Evolutionary conservation across 2,329 filamentous ascomycete species (phyloP).

Genomic region (Acrocalymma vagum): DNA sequence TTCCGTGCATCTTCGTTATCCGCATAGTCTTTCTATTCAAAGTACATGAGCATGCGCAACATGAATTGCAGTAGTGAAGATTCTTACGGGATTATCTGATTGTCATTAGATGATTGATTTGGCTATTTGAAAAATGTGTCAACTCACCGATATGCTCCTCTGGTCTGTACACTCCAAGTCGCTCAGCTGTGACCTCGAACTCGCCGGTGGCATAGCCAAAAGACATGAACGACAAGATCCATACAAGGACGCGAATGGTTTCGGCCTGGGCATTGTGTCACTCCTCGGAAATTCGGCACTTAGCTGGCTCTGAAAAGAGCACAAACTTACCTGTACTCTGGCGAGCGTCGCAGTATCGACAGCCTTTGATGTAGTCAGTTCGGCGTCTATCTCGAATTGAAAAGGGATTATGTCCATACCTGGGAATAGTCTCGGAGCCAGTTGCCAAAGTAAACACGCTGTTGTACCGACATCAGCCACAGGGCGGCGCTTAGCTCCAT

Average conservation of each 20-base stretch:
- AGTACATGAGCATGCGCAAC: not conserved
- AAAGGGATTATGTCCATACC: slow-evolving; percentile 48
- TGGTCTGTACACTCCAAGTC: slow-evolving; percentile 58
- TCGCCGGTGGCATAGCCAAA: slow-evolving; percentile 66
- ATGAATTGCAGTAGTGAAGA: too few relatives aligned
- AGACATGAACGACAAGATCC: slow-evolving; percentile 64
- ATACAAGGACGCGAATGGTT: slow-evolving; percentile 63
- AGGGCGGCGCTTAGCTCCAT: not conserved
- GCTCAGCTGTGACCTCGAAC: slow-evolving; percentile 64
- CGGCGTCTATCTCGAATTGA: slow-evolving; percentile 42
- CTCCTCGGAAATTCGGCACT: slow-evolving; percentile 22
- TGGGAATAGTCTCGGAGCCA: slow-evolving; percentile 63
- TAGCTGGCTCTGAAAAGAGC: not conserved
- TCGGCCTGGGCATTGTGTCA: slow-evolving; percentile 51
- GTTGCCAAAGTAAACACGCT: slow-evolving; percentile 56
- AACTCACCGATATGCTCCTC: slow-evolving; percentile 63
- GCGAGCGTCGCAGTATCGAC: slow-evolving; percentile 64
- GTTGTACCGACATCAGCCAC: slow-evolving; percentile 24
- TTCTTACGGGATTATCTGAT: slow-evolving; percentile 25
- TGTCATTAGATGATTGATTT: slow-evolving; percentile 43
- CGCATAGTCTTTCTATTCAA: slow-evolving; percentile 47
- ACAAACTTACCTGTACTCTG: slow-evolving; percentile 52
- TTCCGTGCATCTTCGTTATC: slow-evolving; percentile 83
- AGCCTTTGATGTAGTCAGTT: slow-evolving; percentile 57
- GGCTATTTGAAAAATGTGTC: not conserved